Evolutionary conservation across 306 rosid genomes (phyloP).

Genomic region (Bauhinia variegata): DNA sequence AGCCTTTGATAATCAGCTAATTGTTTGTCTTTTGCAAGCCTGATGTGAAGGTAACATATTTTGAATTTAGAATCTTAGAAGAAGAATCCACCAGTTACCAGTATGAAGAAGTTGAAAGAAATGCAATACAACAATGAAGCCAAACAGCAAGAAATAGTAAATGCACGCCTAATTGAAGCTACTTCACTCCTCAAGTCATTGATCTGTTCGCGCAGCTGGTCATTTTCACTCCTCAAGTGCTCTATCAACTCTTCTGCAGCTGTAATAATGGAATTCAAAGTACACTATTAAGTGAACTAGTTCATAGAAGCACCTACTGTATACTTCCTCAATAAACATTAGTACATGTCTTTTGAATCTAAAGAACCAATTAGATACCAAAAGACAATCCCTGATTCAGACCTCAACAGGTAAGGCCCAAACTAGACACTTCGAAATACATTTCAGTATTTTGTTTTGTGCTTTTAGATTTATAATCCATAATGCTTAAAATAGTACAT

Average conservation of each 20-base stretch:
- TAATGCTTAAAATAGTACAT: not conserved
- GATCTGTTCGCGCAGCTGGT: slow-evolving; percentile 54
- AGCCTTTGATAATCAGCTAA: slow-evolving; percentile 55
- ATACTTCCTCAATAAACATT: not conserved
- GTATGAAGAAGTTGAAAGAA: slow-evolving; percentile 11
- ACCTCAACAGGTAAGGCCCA: not conserved
- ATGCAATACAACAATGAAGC: not conserved
- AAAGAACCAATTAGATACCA: not conserved
- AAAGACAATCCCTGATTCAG: not conserved
- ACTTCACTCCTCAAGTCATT: slow-evolving; percentile 69
- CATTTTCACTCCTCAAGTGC: slow-evolving; percentile 66
- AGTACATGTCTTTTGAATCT: slow-evolving; percentile 8
- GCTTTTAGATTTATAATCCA: slow-evolving; percentile 5
- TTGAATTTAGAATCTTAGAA: slow-evolving; percentile 4
- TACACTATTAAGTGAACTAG: slow-evolving; percentile 6
- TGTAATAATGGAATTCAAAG: slow-evolving; percentile 47
- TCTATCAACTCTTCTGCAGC: slow-evolving; percentile 79
- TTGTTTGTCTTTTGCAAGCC: slow-evolving; percentile 59
- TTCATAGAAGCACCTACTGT: not conserved
- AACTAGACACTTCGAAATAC: slow-evolving; percentile 4
- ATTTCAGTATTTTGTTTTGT: not conserved
- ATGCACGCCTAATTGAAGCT: slow-evolving; percentile 62
- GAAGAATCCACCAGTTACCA: slow-evolving; percentile 4
- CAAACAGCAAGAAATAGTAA: slow-evolving; percentile 11
- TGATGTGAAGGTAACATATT: slow-evolving; percentile 43